Evolutionary conservation across 495 filamentous ascomycete genomes (phyloP).

Genomic region (Monascus purpureus): DNA sequence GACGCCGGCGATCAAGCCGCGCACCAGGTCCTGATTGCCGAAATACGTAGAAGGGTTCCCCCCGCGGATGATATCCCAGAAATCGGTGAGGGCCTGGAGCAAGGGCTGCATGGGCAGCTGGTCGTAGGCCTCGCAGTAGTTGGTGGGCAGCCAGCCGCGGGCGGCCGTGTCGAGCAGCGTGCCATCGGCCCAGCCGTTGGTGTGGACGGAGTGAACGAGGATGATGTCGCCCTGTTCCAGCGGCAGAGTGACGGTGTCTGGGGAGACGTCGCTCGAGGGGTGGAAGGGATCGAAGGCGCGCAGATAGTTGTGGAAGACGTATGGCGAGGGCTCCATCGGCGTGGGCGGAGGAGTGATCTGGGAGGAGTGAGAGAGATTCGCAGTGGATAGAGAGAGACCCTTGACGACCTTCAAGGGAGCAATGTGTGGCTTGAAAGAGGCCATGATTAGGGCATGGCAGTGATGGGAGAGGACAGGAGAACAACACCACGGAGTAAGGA

Average conservation of each 20-base stretch:
- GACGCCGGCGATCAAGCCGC: slow-evolving; percentile 85
- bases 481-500: too few species aligned
- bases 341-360: slow-evolving; percentile 65
- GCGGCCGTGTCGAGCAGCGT: slow-evolving; percentile 81
- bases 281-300: slow-evolving; percentile 95
- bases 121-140: slow-evolving; percentile 94
- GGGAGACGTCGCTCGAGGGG: slow-evolving; percentile 54
- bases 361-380: slow-evolving; percentile 10
- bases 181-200: slow-evolving; percentile 97
- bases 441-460: slow-evolving; percentile 15
- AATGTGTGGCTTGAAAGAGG: slow-evolving; percentile 39
- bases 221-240: slow-evolving; percentile 86
- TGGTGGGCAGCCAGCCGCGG: slow-evolving; percentile 93
- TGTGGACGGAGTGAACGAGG: slow-evolving; percentile 90
- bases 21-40: slow-evolving; percentile 77
- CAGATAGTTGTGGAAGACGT: slow-evolving; percentile 84
- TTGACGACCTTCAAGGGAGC: slow-evolving; percentile 65
- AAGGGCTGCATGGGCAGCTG: slow-evolving; percentile 71
- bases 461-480: too few species aligned
- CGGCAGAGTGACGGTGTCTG: slow-evolving; percentile 71
- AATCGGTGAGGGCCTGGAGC: slow-evolving; percentile 72
- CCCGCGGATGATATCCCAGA: slow-evolving; percentile 82
- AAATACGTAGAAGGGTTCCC: slow-evolving; percentile 56
- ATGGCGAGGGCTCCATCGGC: slow-evolving; percentile 37
- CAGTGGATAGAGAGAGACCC: slow-evolving; percentile 27